These are phyloP conservation scores for Daedaleopsis sinensis DNA, from an alignment of 768 basidiomycete genomes.

Conservation along the genomic window DNA sequence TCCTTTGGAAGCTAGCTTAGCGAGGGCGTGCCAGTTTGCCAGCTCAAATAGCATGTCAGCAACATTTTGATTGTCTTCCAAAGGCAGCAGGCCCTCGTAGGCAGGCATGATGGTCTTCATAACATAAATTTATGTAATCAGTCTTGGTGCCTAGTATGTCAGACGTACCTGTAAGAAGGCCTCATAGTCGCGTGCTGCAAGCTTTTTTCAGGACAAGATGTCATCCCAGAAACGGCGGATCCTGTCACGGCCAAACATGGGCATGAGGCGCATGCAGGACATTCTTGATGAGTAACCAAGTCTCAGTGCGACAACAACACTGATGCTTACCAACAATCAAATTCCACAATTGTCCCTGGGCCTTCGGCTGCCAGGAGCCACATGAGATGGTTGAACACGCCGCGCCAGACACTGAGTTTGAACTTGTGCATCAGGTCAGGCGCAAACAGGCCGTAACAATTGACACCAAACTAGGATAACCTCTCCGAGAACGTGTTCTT, in stretches of 20 bases:
- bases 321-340: slow-evolving; percentile 17
- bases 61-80: slow-evolving; percentile 24
- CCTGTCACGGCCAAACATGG: slow-evolving; percentile 26
- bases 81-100: slow-evolving; percentile 37
- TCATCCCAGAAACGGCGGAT: slow-evolving; percentile 29
- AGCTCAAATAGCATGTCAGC: slow-evolving; percentile 38
- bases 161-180: slow-evolving; percentile 32
- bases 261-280: slow-evolving; percentile 19
- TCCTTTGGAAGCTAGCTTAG: slow-evolving; percentile 34
- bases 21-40: slow-evolving; percentile 41
- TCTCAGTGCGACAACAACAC: too few relatives aligned
- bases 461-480: slow-evolving; percentile 22
- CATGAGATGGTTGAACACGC: slow-evolving; percentile 30
- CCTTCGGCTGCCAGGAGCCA: slow-evolving; percentile 18
- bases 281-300: background rate
- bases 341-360: background rate
- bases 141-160: too few relatives aligned
- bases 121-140: background rate
- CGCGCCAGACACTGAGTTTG: slow-evolving; percentile 38
- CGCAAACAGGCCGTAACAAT: slow-evolving; percentile 30
- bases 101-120: slow-evolving; percentile 36
- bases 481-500: slow-evolving; percentile 38
- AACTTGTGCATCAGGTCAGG: slow-evolving; percentile 40
- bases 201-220: slow-evolving; percentile 27
- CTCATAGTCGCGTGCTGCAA: slow-evolving; percentile 34